Conservation (phyloP, 2,329 filamentous ascomycete species). For the Alternaria conjuncta region DNA sequence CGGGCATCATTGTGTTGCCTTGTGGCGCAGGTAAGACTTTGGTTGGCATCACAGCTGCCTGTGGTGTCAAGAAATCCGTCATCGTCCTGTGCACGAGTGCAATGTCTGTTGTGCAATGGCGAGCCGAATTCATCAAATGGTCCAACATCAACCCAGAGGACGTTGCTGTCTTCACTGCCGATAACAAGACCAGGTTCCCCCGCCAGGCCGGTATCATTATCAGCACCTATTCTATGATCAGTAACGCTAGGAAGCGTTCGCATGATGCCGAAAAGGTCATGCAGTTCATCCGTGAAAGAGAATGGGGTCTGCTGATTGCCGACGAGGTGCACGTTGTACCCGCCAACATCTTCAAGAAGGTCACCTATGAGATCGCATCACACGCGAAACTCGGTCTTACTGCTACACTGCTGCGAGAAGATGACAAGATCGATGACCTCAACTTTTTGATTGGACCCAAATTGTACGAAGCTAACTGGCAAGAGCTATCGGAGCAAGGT, state of each 20-base stretch:
- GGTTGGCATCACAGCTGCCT: conserved; percentile 97
- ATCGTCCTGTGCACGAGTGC: conserved; percentile 96
- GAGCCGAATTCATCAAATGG: conserved; percentile 96
- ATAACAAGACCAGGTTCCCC: conserved; percentile 85
- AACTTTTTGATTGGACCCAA: conserved; percentile 98
- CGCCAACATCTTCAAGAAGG: conserved; percentile 93
- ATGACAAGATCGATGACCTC: conserved; percentile 96
- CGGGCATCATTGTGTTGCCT: conserved; percentile 94
- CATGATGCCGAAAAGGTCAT: conserved; percentile 98
- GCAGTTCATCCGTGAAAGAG: conserved; percentile 84
- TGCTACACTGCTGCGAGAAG: conserved; percentile 90
- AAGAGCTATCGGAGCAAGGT: conserved; percentile 95
- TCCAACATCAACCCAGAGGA: conserved; percentile 96
- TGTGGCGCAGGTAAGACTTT: conserved; percentile 97
- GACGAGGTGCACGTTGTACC: conserved; percentile 99
- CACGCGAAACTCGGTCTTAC: conserved; percentile 95
- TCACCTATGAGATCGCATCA: conserved; percentile 90
- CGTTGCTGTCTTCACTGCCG: conserved; percentile 92
- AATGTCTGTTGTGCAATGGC: conserved; percentile 98
- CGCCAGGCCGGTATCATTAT: conserved; percentile 95
- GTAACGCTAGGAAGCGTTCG: conserved; percentile 82
- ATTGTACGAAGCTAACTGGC: conserved; percentile 98
- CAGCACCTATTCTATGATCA: conserved; percentile 99
- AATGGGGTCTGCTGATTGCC: conserved; percentile 97
- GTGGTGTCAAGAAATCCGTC: conserved; percentile 95